Evolutionary conservation across 805 yeast species (phyloP).

Genomic region (Starmerella cellae): DNA sequence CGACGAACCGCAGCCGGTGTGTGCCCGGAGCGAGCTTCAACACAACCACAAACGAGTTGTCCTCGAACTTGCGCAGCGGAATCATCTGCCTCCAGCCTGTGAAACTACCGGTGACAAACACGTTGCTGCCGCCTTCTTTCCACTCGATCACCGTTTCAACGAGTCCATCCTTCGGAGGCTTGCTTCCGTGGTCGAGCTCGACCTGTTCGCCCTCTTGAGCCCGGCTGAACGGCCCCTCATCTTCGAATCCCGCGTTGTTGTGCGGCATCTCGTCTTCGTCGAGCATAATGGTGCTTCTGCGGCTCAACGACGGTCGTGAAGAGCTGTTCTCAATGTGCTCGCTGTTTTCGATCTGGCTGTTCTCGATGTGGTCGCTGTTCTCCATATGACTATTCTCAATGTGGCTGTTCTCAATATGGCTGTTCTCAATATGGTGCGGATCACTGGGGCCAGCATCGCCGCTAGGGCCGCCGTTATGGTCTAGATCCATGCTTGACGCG

Average conservation of each 20-base stretch:
- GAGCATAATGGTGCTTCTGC: conserved; percentile 21
- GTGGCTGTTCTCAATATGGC: conserved; percentile 8
- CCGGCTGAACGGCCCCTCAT: conserved; percentile 22
- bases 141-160: conserved; percentile 35
- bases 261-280: conserved; percentile 14
- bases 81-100: conserved; percentile 99
- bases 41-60: conserved; percentile 24
- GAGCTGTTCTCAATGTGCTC: not conserved
- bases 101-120: conserved; percentile 92
- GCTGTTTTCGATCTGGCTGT: conserved; percentile 1
- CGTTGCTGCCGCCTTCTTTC: conserved; percentile 94
- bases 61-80: conserved; percentile 44
- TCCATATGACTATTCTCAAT: conserved; percentile 5
- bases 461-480: too few relatives aligned
- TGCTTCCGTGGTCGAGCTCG: conserved; percentile 14
- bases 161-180: conserved; percentile 15
- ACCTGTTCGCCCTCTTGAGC: conserved; percentile 25
- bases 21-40: conserved; percentile 62
- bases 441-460: too few relatives aligned
- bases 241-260: conserved; percentile 4
- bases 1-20: conserved; percentile 84
- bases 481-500: not conserved
- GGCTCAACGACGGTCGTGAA: conserved; percentile 12
- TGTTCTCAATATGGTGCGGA: too few relatives aligned
- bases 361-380: not conserved